phyloP scores from a whole-genome alignment of 2,329 filamentous ascomycete species.

The Rhinocladiella similis region DNA sequence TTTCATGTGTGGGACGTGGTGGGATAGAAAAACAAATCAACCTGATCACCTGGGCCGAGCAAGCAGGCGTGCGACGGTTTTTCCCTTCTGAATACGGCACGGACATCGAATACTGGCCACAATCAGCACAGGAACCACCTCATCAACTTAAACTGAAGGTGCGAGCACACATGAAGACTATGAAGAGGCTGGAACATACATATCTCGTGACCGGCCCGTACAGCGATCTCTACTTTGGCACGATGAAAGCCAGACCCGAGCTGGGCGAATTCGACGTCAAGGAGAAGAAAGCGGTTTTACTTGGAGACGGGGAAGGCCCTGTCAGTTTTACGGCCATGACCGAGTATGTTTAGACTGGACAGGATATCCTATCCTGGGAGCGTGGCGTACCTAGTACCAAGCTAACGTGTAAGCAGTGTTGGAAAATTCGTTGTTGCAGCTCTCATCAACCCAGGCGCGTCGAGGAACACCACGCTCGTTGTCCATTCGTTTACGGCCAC shows the following conservation, averaged over 20 bases:
- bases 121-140: constrained; percentile 62
- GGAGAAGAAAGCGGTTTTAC: constrained; percentile 58
- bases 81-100: constrained; percentile 69
- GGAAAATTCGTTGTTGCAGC: constrained; percentile 66
- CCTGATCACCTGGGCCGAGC: constrained; percentile 61
- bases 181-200: constrained; percentile 58
- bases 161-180: constrained; percentile 56
- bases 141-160: constrained; percentile 71
- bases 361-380: no score
- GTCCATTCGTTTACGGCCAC: constrained; percentile 72
- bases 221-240: constrained; percentile 60
- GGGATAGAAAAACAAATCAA: constrained; percentile 62
- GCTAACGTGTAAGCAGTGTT: constrained; percentile 48
- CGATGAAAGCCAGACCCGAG: constrained; percentile 38
- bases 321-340: constrained; percentile 70
- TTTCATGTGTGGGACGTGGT: constrained; percentile 65
- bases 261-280: constrained; percentile 61
- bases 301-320: constrained; percentile 62
- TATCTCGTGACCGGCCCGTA: constrained; percentile 72
- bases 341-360: constrained; percentile 51
- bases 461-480: constrained; percentile 59
- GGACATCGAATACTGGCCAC: constrained; percentile 61
- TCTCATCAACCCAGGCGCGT: constrained; percentile 56
- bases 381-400: constrained; percentile 10
- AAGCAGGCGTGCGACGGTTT: constrained; percentile 61